Conservation (phyloP, 768 basidiomycete species). For the Agaricus subrufescens region DNA sequence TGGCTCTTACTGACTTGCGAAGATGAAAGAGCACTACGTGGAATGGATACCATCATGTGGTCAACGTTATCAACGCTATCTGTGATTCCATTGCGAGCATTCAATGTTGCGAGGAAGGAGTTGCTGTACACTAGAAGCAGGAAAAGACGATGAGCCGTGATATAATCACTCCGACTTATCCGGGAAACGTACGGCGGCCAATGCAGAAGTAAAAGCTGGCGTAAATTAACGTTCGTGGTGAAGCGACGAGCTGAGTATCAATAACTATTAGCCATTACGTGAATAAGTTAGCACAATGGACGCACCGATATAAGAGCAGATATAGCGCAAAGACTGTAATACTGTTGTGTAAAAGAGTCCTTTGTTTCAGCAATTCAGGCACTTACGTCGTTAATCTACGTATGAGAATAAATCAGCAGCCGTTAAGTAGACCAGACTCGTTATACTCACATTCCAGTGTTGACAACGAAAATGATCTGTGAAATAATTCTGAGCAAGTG, state of each 20-base stretch:
- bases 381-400: constrained; percentile 33
- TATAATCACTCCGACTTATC: background rate
- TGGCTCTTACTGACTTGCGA: constrained; percentile 7
- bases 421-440: background rate
- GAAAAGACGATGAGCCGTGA: background rate
- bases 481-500: background rate
- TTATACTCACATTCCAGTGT: constrained; percentile 40
- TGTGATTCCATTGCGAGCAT: constrained; percentile 36
- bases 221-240: constrained; percentile 40
- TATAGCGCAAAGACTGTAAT: constrained; percentile 37
- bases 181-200: constrained; percentile 36
- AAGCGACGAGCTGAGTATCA: constrained; percentile 29
- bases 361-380: background rate
- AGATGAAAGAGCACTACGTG: constrained; percentile 19
- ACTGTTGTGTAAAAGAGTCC: background rate
- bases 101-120: constrained; percentile 48
- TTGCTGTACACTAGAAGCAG: constrained; percentile 40
- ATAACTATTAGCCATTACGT: background rate
- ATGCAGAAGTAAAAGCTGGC: constrained; percentile 49
- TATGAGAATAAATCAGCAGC: constrained; percentile 4
- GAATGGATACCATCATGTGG: constrained; percentile 29
- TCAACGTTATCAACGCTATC: constrained; percentile 22
- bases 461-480: constrained; percentile 51
- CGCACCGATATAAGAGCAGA: constrained; percentile 43
- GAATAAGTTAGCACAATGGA: background rate